These are phyloP conservation scores for Huntiella moniliformis DNA, from an alignment of 2,329 filamentous ascomycete genomes.

Conservation along the genomic window DNA sequence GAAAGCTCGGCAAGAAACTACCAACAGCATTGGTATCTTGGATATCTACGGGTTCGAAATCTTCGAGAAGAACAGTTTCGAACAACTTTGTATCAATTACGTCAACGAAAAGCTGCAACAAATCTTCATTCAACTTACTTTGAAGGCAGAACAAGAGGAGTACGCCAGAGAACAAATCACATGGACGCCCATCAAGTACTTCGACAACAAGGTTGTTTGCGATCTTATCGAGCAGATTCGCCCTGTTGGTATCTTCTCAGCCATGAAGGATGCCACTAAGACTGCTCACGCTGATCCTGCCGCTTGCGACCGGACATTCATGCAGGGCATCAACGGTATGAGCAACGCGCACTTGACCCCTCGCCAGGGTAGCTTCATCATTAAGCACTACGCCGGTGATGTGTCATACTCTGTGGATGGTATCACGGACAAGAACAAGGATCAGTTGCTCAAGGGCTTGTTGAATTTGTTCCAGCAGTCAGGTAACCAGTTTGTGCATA, in stretches of 20 bases:
- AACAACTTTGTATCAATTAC: constrained; percentile 98
- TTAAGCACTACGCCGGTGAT: constrained; percentile 97
- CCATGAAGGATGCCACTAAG: constrained; percentile 91
- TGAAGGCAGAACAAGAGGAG: constrained; percentile 95
- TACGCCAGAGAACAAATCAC: constrained; percentile 91
- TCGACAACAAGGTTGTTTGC: constrained; percentile 98
- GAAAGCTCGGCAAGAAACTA: constrained; percentile 53
- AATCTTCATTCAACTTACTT: constrained; percentile 93
- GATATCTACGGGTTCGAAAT: constrained; percentile 99
- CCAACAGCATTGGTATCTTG: constrained; percentile 84
- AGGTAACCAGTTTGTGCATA: constrained; percentile 69
- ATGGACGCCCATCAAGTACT: constrained; percentile 98
- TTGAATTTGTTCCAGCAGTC: constrained; percentile 72
- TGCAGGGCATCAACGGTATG: constrained; percentile 79
- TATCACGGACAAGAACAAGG: constrained; percentile 99
- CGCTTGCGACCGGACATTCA: constrained; percentile 89
- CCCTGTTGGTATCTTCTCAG: constrained; percentile 83
- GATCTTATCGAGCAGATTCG: constrained; percentile 85
- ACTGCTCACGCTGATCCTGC: constrained; percentile 93
- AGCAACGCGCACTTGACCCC: constrained; percentile 81
- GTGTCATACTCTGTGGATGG: constrained; percentile 87
- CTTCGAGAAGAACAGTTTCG: constrained; percentile 97
- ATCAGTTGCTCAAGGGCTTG: constrained; percentile 84
- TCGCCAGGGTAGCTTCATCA: constrained; percentile 87
- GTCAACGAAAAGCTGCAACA: constrained; percentile 99